Evolutionary conservation across 2,329 filamentous ascomycete species (phyloP), one percentile per base, ranked within the genome.

Genomic region (Rhinocladiella mackenziei): DNA sequence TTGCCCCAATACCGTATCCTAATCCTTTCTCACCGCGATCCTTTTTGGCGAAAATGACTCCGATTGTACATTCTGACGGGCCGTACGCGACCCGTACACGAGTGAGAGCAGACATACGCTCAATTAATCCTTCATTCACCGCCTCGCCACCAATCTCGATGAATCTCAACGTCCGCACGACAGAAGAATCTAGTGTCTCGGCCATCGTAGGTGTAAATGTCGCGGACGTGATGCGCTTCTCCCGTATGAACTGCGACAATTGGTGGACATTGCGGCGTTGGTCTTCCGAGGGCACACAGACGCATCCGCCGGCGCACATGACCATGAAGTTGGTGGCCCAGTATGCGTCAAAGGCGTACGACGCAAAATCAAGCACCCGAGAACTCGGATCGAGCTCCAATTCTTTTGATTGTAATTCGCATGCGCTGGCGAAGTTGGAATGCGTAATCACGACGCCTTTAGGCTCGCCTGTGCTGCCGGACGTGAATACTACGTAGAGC

Each of bases 151-250:
- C 59, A 2, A 61, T 28, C 4, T 58, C 47, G 62, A 77, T 55
- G 0, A 62, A 63, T 39, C 63, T 69, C 25, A 77, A 53, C 1
- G 61, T 64, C 1, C 71, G 70, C 1, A 76, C 65, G 9, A 62
- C 63, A 25, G 63, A 59, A 0, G 71, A 70, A 8, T 66, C 61
- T 1, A 76, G 45, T 1, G 70, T 65, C 15, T 66, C 64, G 1
- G 77, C 76, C 13, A 84, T 69, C 0, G 77, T 70, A 2, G 79
- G 76, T 0, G 81, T 83, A 51, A 80, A 69, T 53, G 76, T 72
- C 2, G 71, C 72, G 66, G 70, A 73, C 35, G 70, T 76, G 20
- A 72, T 73, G 11, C 70, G 60, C 66, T 76, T 74, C 0, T 69
- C 60, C 4, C 67, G 66, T 19, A 81, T 74, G 0, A 68, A 70